These are phyloP conservation scores for Scedosporium minutisporum DNA, from an alignment of 2,329 filamentous ascomycete genomes.

Conservation along the genomic window DNA sequence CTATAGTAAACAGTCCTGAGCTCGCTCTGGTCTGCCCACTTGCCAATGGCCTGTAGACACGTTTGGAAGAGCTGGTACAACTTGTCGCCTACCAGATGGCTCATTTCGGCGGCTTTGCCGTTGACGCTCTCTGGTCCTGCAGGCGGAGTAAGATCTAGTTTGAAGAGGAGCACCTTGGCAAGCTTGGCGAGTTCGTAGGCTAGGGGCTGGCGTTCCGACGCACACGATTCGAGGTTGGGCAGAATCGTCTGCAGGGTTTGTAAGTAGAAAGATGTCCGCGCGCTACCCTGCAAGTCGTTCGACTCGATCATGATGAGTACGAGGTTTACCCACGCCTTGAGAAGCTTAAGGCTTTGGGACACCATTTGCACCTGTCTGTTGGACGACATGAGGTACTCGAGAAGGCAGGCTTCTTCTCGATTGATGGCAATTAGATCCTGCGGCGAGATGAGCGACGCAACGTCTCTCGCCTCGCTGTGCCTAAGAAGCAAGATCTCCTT, in stretches of 20 bases:
- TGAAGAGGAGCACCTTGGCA: constrained; percentile 62
- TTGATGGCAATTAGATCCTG: constrained; percentile 42
- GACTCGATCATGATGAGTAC: constrained; percentile 74
- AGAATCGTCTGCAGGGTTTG: constrained; percentile 81
- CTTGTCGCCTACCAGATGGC: constrained; percentile 77
- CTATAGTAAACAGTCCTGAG: constrained; percentile 82
- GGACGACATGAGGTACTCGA: constrained; percentile 51
- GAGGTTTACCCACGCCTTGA: constrained; percentile 78
- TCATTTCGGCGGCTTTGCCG: constrained; percentile 32
- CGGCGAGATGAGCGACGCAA: constrained; percentile 36
- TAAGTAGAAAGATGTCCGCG: constrained; percentile 68
- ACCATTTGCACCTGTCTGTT: constrained; percentile 54
- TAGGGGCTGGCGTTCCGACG: constrained; percentile 57
- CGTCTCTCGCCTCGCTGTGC: constrained; percentile 48
- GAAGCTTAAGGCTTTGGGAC: constrained; percentile 52
- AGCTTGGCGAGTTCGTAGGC: constrained; percentile 69
- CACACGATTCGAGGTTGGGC: constrained; percentile 73
- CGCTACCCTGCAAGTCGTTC: constrained; percentile 66
- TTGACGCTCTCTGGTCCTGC: constrained; percentile 26
- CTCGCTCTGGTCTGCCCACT: constrained; percentile 58
- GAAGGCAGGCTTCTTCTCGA: constrained; percentile 48
- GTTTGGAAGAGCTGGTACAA: constrained; percentile 86
- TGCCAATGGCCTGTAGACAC: constrained; percentile 68
- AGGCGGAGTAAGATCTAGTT: constrained; percentile 48
- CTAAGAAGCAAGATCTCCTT: constrained; percentile 65